Evolutionary conservation across 2,329 filamentous ascomycete species (phyloP).

Genomic region (Exophiala sideris): DNA sequence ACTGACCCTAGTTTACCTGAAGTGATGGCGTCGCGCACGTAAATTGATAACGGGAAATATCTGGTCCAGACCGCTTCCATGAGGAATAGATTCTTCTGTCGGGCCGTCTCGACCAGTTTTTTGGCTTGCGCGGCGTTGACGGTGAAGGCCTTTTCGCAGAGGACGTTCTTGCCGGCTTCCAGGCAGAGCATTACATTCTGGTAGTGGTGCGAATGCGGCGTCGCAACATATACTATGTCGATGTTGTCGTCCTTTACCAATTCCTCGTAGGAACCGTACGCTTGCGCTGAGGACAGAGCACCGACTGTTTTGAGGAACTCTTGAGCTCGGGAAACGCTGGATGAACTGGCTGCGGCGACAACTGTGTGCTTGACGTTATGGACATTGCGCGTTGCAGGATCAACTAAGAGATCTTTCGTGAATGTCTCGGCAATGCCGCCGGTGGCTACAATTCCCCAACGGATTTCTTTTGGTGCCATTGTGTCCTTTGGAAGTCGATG

Average conservation of each 20-base stretch:
- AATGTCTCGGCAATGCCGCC: constrained; percentile 52
- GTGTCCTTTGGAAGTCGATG: neutral
- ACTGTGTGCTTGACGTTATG: constrained; percentile 72
- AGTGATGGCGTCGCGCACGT: constrained; percentile 39
- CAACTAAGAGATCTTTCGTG: constrained; percentile 72
- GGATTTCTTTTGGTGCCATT: constrained; percentile 10
- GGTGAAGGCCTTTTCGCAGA: constrained; percentile 88
- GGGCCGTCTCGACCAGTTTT: constrained; percentile 68
- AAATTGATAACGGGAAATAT: constrained; percentile 72
- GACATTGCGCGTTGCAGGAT: constrained; percentile 68
- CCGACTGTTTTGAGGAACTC: constrained; percentile 69
- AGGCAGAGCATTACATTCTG: constrained; percentile 81
- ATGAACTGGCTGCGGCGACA: constrained; percentile 77
- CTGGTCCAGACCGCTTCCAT: constrained; percentile 91
- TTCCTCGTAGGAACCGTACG: constrained; percentile 78
- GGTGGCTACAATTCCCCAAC: constrained; percentile 16
- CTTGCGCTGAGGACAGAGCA: constrained; percentile 58
- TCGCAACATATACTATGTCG: constrained; percentile 84
- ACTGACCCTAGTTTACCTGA: constrained; percentile 54
- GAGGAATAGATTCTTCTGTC: constrained; percentile 68
- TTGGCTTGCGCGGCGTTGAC: constrained; percentile 74
- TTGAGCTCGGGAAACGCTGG: constrained; percentile 63
- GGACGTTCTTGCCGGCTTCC: constrained; percentile 77
- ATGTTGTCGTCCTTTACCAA: constrained; percentile 68
- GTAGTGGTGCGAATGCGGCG: constrained; percentile 89